Evolutionary conservation across 495 filamentous ascomycete species (phyloP), one percentile per base, ranked within the genome.

Genomic region (Aspergillus avenaceus): DNA sequence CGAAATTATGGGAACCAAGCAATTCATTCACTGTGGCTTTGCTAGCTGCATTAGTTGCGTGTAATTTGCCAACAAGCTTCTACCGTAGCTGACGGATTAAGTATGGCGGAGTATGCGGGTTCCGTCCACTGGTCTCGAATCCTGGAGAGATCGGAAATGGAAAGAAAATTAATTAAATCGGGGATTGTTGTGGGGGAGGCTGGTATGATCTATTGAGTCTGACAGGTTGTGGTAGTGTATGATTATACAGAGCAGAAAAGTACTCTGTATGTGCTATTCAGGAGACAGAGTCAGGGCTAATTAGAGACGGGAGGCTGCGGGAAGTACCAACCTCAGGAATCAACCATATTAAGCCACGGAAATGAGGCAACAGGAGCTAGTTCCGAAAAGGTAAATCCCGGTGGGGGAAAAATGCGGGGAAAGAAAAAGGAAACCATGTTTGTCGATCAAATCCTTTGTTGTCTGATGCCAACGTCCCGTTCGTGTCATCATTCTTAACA

Each of bases 391-490:
- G 51, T 25, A 49, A 40, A 41, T 45, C 49, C 52, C 55, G 45
- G 55, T 45, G 55, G 55, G 55, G 55, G 55, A 47, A 8, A 47
- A 45, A 43, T 42, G 12, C 18, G 22, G 26, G 23, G 11, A 32
- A 48, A 52, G 45, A 43, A 45, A 49, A 52, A 47, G 29, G 29
- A 26, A 37, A 38, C n/a, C 38, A 24, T n/a, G 25, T 36, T 9
- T 41, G 42, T 46, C 34, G 43, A 46, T 47, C 37, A 4, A 14
- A 23, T 13, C 25, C 21, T 42, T 42, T 42, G 40, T 16, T 36
- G 32, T 8, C 13, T 36, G 32, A 36, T 36, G 32, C 12, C 32
- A 36, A 36, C 3, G n/a, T 16, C 7, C 32, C 32, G n/a, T n/a
- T n/a, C n/a, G n/a, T n/a, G n/a, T n/a, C n/a, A n/a, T n/a, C n/a